Percentiles rank a stretch among this genome's conserved stretches.
Evolutionary conservation across 2,329 filamentous ascomycete genomes (phyloP).

Genomic region (Eurotiales sp.): DNA sequence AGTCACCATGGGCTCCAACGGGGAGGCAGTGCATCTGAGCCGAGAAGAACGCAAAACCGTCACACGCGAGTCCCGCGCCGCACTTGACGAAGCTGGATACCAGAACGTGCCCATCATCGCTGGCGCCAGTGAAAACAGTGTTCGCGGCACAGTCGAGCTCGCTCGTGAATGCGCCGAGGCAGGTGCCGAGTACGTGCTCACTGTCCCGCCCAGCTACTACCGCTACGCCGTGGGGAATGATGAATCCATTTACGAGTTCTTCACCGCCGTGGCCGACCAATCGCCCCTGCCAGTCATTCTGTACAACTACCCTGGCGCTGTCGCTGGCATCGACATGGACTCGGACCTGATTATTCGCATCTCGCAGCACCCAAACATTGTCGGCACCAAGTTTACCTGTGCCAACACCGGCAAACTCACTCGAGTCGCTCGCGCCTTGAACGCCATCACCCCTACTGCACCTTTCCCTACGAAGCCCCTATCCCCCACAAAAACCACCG

Average conservation of each 20-base stretch:
- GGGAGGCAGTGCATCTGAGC: conserved; percentile 81
- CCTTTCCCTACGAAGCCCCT: conserved; percentile 27
- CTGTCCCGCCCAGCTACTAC: conserved; percentile 83
- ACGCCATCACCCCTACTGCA: conserved; percentile 62
- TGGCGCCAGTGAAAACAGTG: conserved; percentile 76
- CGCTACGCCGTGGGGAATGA: conserved; percentile 68
- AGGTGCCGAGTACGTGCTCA: conserved; percentile 74
- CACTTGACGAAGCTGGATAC: conserved; percentile 77
- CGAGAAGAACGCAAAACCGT: conserved; percentile 71
- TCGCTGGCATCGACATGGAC: conserved; percentile 84
- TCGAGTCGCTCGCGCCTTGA: conserved; percentile 68
- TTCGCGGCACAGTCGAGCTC: conserved; percentile 73
- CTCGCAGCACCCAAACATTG: conserved; percentile 74
- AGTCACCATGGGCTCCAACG: conserved; percentile 86
- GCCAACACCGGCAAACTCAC: conserved; percentile 88
- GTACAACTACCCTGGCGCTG: conserved; percentile 89
- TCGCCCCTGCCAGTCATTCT: conserved; percentile 75
- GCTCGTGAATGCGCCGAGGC: conserved; percentile 63
- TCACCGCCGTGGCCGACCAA: conserved; percentile 68
- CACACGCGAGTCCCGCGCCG: conserved; percentile 73
- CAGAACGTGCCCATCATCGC: conserved; percentile 72
- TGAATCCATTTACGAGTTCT: conserved; percentile 68
- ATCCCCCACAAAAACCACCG: conserved; percentile 25
- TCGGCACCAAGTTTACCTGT: conserved; percentile 89
- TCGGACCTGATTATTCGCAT: conserved; percentile 80